Conservation (phyloP, 495 filamentous ascomycete species). For the Penicillium nucicola region DNA sequence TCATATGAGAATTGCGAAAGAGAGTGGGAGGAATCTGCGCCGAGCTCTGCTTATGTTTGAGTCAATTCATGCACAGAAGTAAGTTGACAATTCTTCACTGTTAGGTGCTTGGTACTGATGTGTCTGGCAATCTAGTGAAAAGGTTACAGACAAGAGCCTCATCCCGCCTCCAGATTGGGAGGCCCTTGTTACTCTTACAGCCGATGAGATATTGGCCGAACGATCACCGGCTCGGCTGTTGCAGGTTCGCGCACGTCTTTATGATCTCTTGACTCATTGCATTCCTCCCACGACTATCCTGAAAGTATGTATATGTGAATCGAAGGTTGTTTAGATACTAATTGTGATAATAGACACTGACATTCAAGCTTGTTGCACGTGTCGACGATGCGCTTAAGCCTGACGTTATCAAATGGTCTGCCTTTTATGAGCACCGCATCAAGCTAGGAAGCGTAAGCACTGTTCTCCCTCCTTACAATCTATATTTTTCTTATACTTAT, state of each 20-base stretch:
- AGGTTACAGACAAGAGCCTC: constrained; percentile 77
- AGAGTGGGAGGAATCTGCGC: constrained; percentile 88
- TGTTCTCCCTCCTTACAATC: background rate
- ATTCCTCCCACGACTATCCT: constrained; percentile 91
- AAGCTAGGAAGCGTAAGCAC: constrained; percentile 66
- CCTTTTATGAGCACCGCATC: constrained; percentile 95
- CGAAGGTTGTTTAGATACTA: background rate
- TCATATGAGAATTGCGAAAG: constrained; percentile 80
- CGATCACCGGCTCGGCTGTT: constrained; percentile 83
- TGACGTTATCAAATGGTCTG: constrained; percentile 92
- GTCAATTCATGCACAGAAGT: constrained; percentile 96
- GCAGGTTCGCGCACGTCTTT: constrained; percentile 84
- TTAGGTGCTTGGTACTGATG: constrained; percentile 12
- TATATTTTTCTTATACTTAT: constrained; percentile 5
- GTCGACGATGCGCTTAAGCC: constrained; percentile 86
- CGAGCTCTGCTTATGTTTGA: constrained; percentile 93
- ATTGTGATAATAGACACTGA: constrained; percentile 56
- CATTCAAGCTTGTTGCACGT: constrained; percentile 83
- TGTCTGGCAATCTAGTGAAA: constrained; percentile 59
- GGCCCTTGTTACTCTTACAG: constrained; percentile 78
- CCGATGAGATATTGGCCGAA: constrained; percentile 87
- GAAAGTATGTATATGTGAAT: constrained; percentile 51
- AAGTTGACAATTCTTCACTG: constrained; percentile 18
- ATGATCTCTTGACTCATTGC: constrained; percentile 94
- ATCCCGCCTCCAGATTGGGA: constrained; percentile 98